Percentiles rank a stretch among this genome's conserved stretches.
phyloP scores from a whole-genome alignment of 2,329 filamentous ascomycete genomes.

The Trichoderma sp. region DNA sequence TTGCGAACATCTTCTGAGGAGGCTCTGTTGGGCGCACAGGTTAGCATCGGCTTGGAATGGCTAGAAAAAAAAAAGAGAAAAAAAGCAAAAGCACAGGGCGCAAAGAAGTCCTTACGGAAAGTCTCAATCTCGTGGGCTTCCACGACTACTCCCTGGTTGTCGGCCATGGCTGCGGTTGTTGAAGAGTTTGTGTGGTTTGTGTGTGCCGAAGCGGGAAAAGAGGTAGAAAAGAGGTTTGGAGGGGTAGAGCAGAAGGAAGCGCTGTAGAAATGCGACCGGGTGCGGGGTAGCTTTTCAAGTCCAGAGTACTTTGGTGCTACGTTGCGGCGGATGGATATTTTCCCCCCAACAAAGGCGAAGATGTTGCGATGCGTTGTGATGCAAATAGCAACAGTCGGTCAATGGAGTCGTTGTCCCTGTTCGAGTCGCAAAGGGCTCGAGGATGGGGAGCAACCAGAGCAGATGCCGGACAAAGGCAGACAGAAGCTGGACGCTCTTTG shows the following conservation, averaged over 20 bases:
- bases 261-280: constrained; percentile 9
- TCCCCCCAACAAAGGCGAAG: background rate
- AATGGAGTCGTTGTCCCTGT: background rate
- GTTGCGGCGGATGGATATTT: background rate
- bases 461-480: background rate
- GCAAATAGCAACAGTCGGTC: background rate
- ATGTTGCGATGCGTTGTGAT: background rate
- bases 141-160: constrained; percentile 55
- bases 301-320: constrained; percentile 8
- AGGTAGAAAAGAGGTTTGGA: background rate
- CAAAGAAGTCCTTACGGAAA: constrained; percentile 52
- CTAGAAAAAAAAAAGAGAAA: background rate
- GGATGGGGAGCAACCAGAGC: background rate
- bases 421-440: constrained; percentile 5
- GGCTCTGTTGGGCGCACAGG: constrained; percentile 46
- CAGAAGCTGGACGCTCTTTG: background rate
- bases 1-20: constrained; percentile 65
- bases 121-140: constrained; percentile 78
- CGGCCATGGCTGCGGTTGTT: constrained; percentile 42
- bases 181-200: background rate
- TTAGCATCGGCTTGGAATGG: background rate
- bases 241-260: constrained; percentile 1
- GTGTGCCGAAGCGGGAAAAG: background rate
- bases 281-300: constrained; percentile 20
- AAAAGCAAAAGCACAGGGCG: background rate